A percentile compares a stretch with the other conserved stretches of the same genome.
These are phyloP conservation scores for Aspergillus texensis DNA, from an alignment of 2,329 filamentous ascomycete species.

Conservation along the genomic window DNA sequence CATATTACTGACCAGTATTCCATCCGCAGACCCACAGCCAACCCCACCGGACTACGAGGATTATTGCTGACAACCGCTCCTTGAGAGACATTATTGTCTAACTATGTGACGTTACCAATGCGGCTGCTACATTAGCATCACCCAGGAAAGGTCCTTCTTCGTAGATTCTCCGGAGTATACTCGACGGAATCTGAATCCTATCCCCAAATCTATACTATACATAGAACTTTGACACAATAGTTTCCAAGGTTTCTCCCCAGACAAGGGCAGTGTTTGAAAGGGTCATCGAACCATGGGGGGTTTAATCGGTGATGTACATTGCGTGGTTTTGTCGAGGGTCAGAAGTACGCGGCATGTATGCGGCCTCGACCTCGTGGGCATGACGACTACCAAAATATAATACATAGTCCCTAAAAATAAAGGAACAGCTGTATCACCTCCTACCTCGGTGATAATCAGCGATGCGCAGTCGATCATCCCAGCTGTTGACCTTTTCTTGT, in stretches of 20 bases:
- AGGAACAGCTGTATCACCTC: not conserved
- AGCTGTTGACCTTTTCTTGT: not conserved
- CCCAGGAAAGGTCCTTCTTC: not conserved
- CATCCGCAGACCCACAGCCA: not conserved
- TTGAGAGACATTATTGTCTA: not conserved
- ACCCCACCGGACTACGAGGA: not conserved
- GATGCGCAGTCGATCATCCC: conserved; percentile 2
- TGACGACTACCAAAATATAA: not conserved
- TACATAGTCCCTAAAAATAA: not conserved
- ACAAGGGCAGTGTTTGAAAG: not conserved
- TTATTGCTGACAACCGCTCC: not conserved
- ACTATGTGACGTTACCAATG: not conserved
- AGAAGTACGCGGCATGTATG: not conserved
- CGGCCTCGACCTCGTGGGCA: conserved; percentile 2
- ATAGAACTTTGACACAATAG: not conserved
- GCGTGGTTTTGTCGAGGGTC: not conserved
- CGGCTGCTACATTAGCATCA: not conserved
- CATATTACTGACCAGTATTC: not conserved
- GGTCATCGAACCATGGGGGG: not conserved
- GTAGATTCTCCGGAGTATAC: not conserved
- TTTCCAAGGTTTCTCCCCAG: not conserved
- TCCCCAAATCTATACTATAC: not conserved
- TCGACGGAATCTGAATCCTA: not conserved
- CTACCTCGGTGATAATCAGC: not conserved
- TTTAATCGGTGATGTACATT: not conserved